Evolutionary conservation across 2,329 filamentous ascomycete species (phyloP).

Genomic region (Neofusicoccum sp.): DNA sequence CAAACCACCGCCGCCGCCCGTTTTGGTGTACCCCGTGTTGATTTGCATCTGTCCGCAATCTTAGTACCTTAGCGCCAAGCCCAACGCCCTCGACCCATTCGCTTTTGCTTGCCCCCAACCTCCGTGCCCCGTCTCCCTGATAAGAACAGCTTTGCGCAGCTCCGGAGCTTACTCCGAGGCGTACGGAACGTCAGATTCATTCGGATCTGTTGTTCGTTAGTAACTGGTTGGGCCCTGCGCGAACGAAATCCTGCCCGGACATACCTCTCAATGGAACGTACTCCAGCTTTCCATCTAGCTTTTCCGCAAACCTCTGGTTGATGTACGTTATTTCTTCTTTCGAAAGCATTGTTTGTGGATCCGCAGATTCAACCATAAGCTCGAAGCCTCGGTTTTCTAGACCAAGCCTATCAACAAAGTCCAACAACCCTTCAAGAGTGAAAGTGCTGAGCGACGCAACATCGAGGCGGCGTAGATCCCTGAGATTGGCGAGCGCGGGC

Average conservation of each 20-base stretch:
- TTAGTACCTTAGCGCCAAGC: not conserved
- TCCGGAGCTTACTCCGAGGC: constrained; percentile 41
- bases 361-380: constrained; percentile 46
- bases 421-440: constrained; percentile 50
- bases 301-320: constrained; percentile 37
- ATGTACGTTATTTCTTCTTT: constrained; percentile 41
- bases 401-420: constrained; percentile 43
- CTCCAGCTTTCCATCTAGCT: constrained; percentile 44
- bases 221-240: not conserved
- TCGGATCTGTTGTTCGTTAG: constrained; percentile 37
- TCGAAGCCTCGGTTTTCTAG: constrained; percentile 43
- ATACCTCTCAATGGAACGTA: constrained; percentile 46
- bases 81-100: not conserved
- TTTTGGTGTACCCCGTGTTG: not conserved
- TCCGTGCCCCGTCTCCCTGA: not conserved
- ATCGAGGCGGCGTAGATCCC: constrained; percentile 51
- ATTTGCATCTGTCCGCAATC: not conserved
- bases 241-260: constrained; percentile 11
- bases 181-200: constrained; percentile 42
- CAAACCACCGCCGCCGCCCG: not conserved
- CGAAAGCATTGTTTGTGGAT: constrained; percentile 41
- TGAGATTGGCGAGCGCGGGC: constrained; percentile 44
- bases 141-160: not conserved
- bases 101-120: not conserved
- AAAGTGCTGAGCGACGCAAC: constrained; percentile 58